Percentiles rank a stretch among this genome's conserved stretches.
phyloP scores from a whole-genome alignment of 208 protist genomes.

The Endotrypanum monterogeii region DNA sequence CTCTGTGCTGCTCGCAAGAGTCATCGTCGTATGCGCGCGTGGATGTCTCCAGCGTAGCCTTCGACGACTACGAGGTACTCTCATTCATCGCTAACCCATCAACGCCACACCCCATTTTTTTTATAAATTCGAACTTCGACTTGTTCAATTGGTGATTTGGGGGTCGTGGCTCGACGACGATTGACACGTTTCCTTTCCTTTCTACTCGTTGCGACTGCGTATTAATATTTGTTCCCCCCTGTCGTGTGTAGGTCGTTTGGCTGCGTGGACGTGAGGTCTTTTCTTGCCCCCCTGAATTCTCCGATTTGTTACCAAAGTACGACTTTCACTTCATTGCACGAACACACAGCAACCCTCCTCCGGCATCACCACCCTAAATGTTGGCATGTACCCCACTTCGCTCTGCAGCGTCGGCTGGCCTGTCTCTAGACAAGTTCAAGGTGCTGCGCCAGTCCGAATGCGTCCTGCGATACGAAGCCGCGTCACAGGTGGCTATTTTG shows the following conservation, averaged over 20 bases:
- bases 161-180: neutral
- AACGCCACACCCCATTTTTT: neutral
- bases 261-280: neutral
- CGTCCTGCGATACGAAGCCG: slow-evolving; percentile 31
- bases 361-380: neutral
- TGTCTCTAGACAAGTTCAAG: slow-evolving; percentile 16
- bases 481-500: slow-evolving; percentile 42
- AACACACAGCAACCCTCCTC: neutral
- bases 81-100: neutral
- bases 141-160: neutral
- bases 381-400: slow-evolving; percentile 15
- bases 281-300: slow-evolving; percentile 3
- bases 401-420: slow-evolving; percentile 9
- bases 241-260: neutral
- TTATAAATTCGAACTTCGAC: neutral
- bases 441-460: slow-evolving; percentile 42
- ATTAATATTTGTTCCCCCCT: too few relatives aligned
- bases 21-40: neutral
- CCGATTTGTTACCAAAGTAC: neutral
- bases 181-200: neutral
- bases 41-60: neutral
- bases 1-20: neutral
- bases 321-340: neutral
- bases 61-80: neutral
- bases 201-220: neutral